These are phyloP conservation scores for Eucalyptus shirleyi DNA, from an alignment of 345 rosid genomes.

Conservation along the genomic window DNA sequence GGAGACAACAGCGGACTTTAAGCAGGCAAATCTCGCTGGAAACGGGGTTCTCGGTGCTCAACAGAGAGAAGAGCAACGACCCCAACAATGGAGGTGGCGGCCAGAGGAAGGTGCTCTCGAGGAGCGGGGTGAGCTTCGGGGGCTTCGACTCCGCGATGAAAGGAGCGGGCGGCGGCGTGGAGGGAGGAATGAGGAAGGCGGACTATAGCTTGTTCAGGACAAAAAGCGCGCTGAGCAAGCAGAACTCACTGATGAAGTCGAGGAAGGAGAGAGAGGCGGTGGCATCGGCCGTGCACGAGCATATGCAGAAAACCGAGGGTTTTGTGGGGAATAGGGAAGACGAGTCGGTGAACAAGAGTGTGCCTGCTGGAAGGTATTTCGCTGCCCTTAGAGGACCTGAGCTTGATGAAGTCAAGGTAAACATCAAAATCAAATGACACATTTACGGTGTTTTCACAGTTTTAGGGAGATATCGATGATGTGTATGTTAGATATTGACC, in stretches of 20 bases:
- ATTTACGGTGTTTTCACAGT: not conserved
- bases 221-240: constrained; percentile 64
- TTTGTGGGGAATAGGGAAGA: constrained; percentile 15
- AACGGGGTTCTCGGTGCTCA: constrained; percentile 73
- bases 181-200: constrained; percentile 41
- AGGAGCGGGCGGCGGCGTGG: not conserved
- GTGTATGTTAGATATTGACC: not conserved
- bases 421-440: not conserved
- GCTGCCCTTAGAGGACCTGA: constrained; percentile 98
- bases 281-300: not conserved
- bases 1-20: constrained; percentile 30
- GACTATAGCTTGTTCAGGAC: constrained; percentile 78
- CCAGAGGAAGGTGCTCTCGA: constrained; percentile 32
- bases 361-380: constrained; percentile 92
- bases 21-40: constrained; percentile 78
- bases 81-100: constrained; percentile 10
- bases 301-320: not conserved
- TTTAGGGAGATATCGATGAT: not conserved
- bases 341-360: constrained; percentile 28
- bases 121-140: constrained; percentile 80
- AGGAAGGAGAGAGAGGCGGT: constrained; percentile 20
- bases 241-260: constrained; percentile 62
- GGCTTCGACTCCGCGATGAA: constrained; percentile 46
- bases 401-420: constrained; percentile 91
- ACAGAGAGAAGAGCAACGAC: constrained; percentile 18